A percentile compares a stretch with the other conserved stretches of the same genome.
phyloP scores from a whole-genome alignment of 257 asterid genomes.

The Plectranthus barbatus region DNA sequence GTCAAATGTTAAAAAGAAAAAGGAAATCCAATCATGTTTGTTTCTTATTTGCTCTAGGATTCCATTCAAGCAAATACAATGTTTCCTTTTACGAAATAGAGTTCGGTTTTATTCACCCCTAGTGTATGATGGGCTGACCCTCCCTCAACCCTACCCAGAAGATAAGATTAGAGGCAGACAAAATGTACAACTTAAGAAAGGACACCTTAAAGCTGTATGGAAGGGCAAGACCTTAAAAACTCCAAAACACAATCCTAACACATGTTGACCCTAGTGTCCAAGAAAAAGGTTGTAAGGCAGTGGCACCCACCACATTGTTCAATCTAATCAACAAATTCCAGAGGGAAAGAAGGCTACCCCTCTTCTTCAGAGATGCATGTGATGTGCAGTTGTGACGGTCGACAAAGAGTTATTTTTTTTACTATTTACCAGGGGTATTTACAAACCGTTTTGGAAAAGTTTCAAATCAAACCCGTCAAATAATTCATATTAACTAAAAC shows the following conservation, averaged over 20 bases:
- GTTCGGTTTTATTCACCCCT: neutral
- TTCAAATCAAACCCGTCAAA: too few relatives aligned
- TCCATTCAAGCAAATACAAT: too few relatives aligned
- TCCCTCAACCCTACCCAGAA: neutral
- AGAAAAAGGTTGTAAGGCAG: neutral
- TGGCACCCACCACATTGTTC: conserved; percentile 8
- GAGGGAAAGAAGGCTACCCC: conserved; percentile 2
- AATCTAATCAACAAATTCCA: conserved; percentile 13
- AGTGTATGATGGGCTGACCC: too few relatives aligned
- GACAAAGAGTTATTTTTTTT: neutral
- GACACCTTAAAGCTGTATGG: neutral
- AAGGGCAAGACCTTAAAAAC: neutral
- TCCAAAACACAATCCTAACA: conserved; percentile 4
- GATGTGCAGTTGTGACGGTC: neutral
- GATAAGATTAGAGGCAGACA: conserved; percentile 9
- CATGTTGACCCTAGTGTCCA: neutral
- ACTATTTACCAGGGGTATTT: neutral
- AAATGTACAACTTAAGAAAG: conserved; percentile 7
- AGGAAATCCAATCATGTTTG: too few relatives aligned
- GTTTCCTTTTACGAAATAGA: too few relatives aligned
- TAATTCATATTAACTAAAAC: neutral
- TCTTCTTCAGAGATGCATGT: conserved; percentile 13
- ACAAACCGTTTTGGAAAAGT: neutral
- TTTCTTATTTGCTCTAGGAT: too few relatives aligned
- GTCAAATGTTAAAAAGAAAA: too few relatives aligned